Evolutionary conservation across 1,139 yeast genomes (phyloP).

Genomic region (Pichia sp.): DNA sequence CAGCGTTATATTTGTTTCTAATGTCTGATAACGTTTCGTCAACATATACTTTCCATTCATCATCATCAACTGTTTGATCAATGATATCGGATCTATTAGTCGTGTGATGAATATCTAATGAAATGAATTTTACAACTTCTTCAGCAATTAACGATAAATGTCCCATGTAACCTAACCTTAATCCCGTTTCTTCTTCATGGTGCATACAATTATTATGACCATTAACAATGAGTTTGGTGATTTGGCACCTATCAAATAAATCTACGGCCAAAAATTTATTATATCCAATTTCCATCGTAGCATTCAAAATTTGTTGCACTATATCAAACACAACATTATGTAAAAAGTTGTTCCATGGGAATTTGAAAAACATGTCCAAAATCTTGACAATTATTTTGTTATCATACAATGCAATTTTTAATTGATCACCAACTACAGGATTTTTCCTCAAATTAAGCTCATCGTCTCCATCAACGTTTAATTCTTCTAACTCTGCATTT

Average conservation of each 20-base stretch:
- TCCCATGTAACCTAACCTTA: slow-evolving; percentile 94
- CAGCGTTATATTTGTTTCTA: slow-evolving; percentile 91
- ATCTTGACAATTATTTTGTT: slow-evolving; percentile 73
- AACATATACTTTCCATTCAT: slow-evolving; percentile 81
- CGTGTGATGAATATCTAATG: slow-evolving; percentile 43
- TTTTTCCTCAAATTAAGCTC: slow-evolving; percentile 56
- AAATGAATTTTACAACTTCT: slow-evolving; percentile 91
- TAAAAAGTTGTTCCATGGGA: slow-evolving; percentile 96
- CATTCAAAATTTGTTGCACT: slow-evolving; percentile 92
- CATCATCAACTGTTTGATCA: slow-evolving; percentile 44
- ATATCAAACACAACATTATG: slow-evolving; percentile 97
- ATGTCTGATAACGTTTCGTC: slow-evolving; percentile 79
- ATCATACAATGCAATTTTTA: slow-evolving; percentile 81
- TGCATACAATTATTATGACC: slow-evolving; percentile 75
- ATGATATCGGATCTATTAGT: slow-evolving; percentile 47
- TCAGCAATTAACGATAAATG: slow-evolving; percentile 93
- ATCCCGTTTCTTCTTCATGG: slow-evolving; percentile 49
- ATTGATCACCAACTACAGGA: slow-evolving; percentile 84
- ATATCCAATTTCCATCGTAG: slow-evolving; percentile 89
- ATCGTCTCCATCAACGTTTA: slow-evolving; percentile 2
- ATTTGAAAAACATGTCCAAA: slow-evolving; percentile 74
- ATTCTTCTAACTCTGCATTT: neutral
- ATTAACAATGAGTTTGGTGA: slow-evolving; percentile 69
- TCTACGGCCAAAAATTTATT: slow-evolving; percentile 86
- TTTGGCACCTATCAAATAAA: slow-evolving; percentile 68